Conservation (phyloP, 768 basidiomycete species). For the Hortiboletus campestris region DNA sequence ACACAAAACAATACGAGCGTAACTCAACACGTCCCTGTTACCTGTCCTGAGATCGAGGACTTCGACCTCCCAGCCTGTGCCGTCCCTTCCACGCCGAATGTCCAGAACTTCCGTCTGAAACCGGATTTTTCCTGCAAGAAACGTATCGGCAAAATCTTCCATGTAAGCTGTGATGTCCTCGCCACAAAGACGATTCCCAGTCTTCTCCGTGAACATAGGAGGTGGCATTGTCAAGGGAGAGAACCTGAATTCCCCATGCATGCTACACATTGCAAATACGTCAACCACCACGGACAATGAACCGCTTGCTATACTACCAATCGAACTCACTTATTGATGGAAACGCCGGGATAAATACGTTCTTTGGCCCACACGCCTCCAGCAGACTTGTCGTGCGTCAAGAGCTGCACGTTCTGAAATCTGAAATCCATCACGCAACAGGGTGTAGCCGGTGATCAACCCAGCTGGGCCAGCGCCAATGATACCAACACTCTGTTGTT, state of each 20-base stretch:
- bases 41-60: slow-evolving; percentile 29
- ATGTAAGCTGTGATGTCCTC: slow-evolving; percentile 55
- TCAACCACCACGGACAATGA: background rate
- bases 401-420: slow-evolving; percentile 50
- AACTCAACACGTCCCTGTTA: slow-evolving; percentile 35
- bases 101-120: slow-evolving; percentile 49
- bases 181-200: slow-evolving; percentile 50
- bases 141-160: slow-evolving; percentile 48
- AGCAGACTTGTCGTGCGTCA: slow-evolving; percentile 51
- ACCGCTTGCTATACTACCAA: background rate
- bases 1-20: slow-evolving; percentile 55
- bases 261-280: slow-evolving; percentile 34
- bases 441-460: slow-evolving; percentile 55
- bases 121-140: slow-evolving; percentile 43
- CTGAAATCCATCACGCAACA: slow-evolving; percentile 59
- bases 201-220: slow-evolving; percentile 33
- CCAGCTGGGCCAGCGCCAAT: slow-evolving; percentile 60
- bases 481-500: slow-evolving; percentile 37
- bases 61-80: slow-evolving; percentile 45
- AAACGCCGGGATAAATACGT: slow-evolving; percentile 54
- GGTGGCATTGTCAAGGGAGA: slow-evolving; percentile 53
- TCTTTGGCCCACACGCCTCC: slow-evolving; percentile 63
- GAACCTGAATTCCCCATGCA: slow-evolving; percentile 63
- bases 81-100: slow-evolving; percentile 36
- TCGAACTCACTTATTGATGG: slow-evolving; percentile 63